A percentile compares a stretch with the other conserved stretches of the same genome.
Evolutionary conservation across 345 rosid species (phyloP).

Genomic region (Rhodomyrtus tomentosa): DNA sequence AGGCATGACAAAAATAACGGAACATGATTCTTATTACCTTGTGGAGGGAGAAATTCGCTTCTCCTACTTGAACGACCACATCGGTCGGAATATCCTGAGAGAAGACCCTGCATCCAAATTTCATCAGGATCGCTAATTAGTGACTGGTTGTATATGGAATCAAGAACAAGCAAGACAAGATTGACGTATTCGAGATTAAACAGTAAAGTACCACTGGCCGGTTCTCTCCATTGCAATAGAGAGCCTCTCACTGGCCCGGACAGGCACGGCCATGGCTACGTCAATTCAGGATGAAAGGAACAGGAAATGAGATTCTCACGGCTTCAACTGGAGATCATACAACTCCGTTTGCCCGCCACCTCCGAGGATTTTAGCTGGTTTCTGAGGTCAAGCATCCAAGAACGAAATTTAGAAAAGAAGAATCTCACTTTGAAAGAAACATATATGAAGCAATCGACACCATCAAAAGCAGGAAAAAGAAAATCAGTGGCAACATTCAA

Average conservation of each 20-base stretch:
- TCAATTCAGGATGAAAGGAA: background rate
- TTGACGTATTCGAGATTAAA: background rate
- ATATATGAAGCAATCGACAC: background rate
- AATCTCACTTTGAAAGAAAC: background rate
- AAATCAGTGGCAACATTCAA: background rate
- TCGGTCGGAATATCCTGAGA: constrained; percentile 84
- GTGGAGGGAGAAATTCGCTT: constrained; percentile 78
- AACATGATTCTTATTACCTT: constrained; percentile 30
- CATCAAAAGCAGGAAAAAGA: background rate
- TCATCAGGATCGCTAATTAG: background rate
- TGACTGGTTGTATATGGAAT: background rate
- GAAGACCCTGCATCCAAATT: constrained; percentile 49
- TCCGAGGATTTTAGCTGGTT: background rate
- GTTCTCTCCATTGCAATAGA: constrained; percentile 76
- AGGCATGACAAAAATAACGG: background rate
- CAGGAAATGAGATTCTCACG: background rate
- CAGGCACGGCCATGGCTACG: constrained; percentile 27
- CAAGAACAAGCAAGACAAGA: background rate
- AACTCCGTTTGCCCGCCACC: background rate
- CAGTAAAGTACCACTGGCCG: constrained; percentile 56
- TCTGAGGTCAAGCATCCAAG: background rate
- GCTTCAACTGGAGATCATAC: background rate
- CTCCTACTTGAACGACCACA: constrained; percentile 63
- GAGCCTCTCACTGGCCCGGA: constrained; percentile 18
- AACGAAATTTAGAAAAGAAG: background rate